phyloP scores from a whole-genome alignment of 345 rosid genomes.

The Eucalyptus coolabah region DNA sequence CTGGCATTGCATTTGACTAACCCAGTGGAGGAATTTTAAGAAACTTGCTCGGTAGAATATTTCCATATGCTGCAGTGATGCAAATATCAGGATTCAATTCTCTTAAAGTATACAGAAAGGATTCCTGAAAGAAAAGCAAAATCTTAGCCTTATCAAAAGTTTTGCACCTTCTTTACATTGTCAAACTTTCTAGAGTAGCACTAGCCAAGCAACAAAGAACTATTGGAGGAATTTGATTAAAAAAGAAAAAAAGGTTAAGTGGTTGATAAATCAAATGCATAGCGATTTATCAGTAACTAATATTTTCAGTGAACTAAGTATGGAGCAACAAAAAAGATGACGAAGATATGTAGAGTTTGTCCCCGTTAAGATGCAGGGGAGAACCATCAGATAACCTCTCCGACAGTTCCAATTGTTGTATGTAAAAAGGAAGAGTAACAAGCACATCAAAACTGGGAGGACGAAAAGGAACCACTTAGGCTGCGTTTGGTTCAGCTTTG shows the following conservation, averaged over 20 bases:
- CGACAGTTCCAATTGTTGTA: not conserved
- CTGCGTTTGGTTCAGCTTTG: no score
- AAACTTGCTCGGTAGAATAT: constrained; percentile 77
- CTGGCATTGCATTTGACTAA: constrained; percentile 17
- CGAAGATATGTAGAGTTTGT: not conserved
- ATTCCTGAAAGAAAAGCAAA: constrained; percentile 28
- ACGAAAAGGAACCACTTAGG: not conserved
- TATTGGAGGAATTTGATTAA: not conserved
- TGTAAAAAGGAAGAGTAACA: not conserved
- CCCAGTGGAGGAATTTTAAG: constrained; percentile 73
- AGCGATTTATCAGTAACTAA: not conserved
- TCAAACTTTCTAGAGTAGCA: not conserved
- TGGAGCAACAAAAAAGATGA: not conserved
- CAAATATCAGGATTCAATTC: constrained; percentile 88
- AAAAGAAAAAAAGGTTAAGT: not conserved
- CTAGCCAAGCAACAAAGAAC: not conserved
- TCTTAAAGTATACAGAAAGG: constrained; percentile 49
- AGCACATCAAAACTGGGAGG: not conserved
- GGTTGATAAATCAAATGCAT: not conserved
- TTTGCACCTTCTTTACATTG: not conserved
- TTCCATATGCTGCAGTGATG: constrained; percentile 93
- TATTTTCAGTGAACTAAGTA: not conserved
- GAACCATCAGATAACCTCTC: not conserved
- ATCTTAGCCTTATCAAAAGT: not conserved
- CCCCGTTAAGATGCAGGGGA: not conserved